phyloP scores from a whole-genome alignment of 768 basidiomycete genomes.

The Phlebiopsis flavidoalba region DNA sequence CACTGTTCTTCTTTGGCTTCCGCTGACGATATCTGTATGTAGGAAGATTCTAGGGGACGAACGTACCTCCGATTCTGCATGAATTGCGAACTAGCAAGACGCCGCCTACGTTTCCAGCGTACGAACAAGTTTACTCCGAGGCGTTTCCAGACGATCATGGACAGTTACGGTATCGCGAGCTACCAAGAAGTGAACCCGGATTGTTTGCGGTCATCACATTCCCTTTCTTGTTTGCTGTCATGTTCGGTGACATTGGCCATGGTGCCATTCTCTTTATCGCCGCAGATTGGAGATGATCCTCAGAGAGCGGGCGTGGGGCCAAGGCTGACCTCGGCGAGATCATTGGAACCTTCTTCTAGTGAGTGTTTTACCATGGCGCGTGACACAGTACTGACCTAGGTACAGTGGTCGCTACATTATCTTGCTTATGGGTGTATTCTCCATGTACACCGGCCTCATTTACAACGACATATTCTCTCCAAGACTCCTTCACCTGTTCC shows the following conservation, averaged over 20 bases:
- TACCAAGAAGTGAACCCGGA: slow-evolving; percentile 97
- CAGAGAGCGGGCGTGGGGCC: slow-evolving; percentile 73
- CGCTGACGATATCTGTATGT: background rate
- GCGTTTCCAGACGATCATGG: slow-evolving; percentile 97
- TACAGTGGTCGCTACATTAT: slow-evolving; percentile 95
- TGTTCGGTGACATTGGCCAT: slow-evolving; percentile 99
- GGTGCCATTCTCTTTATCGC: slow-evolving; percentile 76
- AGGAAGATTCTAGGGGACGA: slow-evolving; percentile 92
- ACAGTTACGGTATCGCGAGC: slow-evolving; percentile 89
- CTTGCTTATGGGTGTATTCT: slow-evolving; percentile 95
- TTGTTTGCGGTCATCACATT: slow-evolving; percentile 89
- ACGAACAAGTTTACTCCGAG: slow-evolving; percentile 90
- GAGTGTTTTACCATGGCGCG: slow-evolving; percentile 29
- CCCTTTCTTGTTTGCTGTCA: slow-evolving; percentile 98
- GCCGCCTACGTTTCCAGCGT: slow-evolving; percentile 91
- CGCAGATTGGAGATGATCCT: slow-evolving; percentile 83
- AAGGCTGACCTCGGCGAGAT: slow-evolving; percentile 80
- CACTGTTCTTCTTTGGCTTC: background rate
- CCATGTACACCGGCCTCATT: slow-evolving; percentile 93
- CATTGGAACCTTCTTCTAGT: slow-evolving; percentile 88
- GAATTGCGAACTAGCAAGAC: slow-evolving; percentile 86
- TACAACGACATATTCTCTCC: slow-evolving; percentile 97
- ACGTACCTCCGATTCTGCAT: slow-evolving; percentile 86
- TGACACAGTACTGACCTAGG: slow-evolving; percentile 16
- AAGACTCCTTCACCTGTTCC: slow-evolving; percentile 80